phyloP scores from a whole-genome alignment of 441 rosid genomes.

The Aleurites moluccanus region DNA sequence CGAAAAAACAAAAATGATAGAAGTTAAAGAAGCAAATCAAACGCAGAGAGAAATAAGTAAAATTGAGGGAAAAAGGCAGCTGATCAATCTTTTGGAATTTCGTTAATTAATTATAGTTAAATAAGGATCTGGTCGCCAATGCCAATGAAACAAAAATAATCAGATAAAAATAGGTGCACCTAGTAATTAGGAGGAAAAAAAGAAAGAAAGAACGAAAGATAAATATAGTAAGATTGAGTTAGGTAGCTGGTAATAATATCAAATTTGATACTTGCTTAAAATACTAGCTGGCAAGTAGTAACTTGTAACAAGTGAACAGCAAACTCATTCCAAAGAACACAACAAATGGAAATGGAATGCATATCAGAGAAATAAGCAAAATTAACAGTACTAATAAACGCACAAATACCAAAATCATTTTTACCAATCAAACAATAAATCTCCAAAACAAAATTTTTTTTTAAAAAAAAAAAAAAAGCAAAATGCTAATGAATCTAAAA shows the following conservation, averaged over 20 bases:
- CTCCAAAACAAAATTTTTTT: not conserved
- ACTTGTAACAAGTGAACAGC: not conserved
- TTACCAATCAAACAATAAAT: constrained; percentile 11
- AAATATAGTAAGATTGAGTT: not conserved
- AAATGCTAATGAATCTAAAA: not conserved
- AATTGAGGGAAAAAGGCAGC: not conserved
- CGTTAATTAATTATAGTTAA: constrained; percentile 1
- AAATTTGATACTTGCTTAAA: not conserved
- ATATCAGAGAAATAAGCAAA: not conserved
- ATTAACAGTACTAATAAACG: not conserved
- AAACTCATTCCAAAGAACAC: not conserved
- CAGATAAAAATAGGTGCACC: not conserved
- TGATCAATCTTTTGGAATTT: not conserved
- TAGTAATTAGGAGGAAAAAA: not conserved
- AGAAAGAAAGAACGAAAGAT: not conserved
- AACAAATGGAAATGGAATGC: not conserved
- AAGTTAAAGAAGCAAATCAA: not conserved
- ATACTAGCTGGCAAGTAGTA: not conserved
- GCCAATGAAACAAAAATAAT: not conserved
- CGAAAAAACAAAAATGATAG: not conserved
- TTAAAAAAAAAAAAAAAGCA: not conserved
- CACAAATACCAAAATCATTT: not conserved
- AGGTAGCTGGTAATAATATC: not conserved
- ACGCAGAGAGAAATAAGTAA: not conserved
- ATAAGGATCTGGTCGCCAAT: not conserved